Evolutionary conservation across 441 rosid genomes (phyloP).

Genomic region (Mallotus japonicus): DNA sequence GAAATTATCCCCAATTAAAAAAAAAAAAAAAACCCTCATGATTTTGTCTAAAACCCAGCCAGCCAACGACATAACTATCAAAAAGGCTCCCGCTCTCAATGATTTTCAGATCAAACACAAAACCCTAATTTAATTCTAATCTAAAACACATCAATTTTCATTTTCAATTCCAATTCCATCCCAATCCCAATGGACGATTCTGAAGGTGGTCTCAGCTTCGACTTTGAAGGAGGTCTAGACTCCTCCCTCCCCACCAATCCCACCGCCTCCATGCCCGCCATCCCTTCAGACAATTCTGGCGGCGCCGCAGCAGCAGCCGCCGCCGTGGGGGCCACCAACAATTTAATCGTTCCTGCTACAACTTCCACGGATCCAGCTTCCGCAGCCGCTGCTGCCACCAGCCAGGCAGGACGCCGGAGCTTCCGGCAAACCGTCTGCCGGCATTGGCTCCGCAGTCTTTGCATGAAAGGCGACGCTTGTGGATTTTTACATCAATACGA

Average conservation of each 20-base stretch:
- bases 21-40: too few species aligned
- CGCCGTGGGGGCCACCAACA: slow-evolving; percentile 13
- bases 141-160: not conserved
- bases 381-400: slow-evolving; percentile 24
- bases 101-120: not conserved
- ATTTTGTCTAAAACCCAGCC: too few species aligned
- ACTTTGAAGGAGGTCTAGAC: slow-evolving; percentile 93
- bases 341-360: slow-evolving; percentile 19
- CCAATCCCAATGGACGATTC: slow-evolving; percentile 65
- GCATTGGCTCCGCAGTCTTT: slow-evolving; percentile 97
- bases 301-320: slow-evolving; percentile 11
- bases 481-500: slow-evolving; percentile 97
- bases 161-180: too few species aligned
- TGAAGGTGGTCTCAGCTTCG: slow-evolving; percentile 92
- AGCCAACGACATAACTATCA: too few species aligned
- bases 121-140: slow-evolving; percentile 5
- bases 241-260: slow-evolving; percentile 47
- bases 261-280: slow-evolving; percentile 52
- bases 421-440: slow-evolving; percentile 98
- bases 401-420: slow-evolving; percentile 63
- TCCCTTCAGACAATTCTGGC: slow-evolving; percentile 37
- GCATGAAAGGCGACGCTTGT: slow-evolving; percentile 99
- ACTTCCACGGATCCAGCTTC: slow-evolving; percentile 22
- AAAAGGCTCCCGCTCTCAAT: not conserved
- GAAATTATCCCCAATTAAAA: too few species aligned